Percentiles rank a stretch among this genome's conserved stretches.
Evolutionary conservation across 1,139 yeast genomes (phyloP).

Genomic region (Hyphopichia khmerensis): DNA sequence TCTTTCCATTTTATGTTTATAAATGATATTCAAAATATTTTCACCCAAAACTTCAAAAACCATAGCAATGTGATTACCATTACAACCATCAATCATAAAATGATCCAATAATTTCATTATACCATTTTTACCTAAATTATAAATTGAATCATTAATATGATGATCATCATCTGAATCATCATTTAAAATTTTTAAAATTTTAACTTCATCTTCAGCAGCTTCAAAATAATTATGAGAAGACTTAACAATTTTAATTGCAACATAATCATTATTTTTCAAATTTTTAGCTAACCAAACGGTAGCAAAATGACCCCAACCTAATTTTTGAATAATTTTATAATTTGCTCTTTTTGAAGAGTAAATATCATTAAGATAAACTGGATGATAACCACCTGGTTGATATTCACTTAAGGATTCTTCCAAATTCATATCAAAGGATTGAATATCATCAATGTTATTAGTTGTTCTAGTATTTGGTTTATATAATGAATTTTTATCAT

Average conservation of each 20-base stretch:
- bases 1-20: conserved; percentile 24
- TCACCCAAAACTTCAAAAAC: conserved; percentile 46
- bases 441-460: conserved; percentile 2
- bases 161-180: conserved; percentile 26
- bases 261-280: conserved; percentile 19
- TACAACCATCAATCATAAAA: conserved; percentile 40
- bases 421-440: conserved; percentile 28
- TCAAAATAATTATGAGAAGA: conserved; percentile 39
- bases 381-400: conserved; percentile 43
- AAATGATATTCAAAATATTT: conserved; percentile 37
- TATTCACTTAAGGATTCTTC: conserved; percentile 41
- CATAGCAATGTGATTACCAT: conserved; percentile 45
- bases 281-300: conserved; percentile 77
- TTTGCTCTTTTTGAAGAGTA: conserved; percentile 29
- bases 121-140: conserved; percentile 39
- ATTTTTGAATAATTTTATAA: conserved; percentile 36
- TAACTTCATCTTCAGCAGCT: conserved; percentile 45
- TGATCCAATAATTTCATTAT: conserved; percentile 42
- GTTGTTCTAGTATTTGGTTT: not conserved
- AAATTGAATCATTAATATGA: conserved; percentile 15
- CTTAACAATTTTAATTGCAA: conserved; percentile 44
- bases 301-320: conserved; percentile 90
- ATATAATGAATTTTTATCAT: not conserved
- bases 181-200: conserved; percentile 23
- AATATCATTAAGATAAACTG: conserved; percentile 38